Conservation (phyloP, 2,329 filamentous ascomycete species). For the Stagonosporopsis rhizophila region DNA sequence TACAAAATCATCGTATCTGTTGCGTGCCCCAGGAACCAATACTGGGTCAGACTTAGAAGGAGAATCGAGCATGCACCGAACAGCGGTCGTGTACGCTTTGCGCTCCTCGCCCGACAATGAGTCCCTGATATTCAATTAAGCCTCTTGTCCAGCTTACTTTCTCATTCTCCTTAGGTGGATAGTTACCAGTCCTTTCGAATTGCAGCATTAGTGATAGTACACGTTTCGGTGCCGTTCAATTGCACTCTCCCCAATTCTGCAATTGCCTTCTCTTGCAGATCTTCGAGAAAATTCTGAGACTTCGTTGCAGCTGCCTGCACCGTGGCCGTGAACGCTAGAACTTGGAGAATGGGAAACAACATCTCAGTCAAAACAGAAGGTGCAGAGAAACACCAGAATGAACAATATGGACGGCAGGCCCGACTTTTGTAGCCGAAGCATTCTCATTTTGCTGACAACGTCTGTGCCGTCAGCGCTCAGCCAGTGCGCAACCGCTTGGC, state of each 20-base stretch:
- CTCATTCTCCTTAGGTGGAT: background rate
- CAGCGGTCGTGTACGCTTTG: slow-evolving; percentile 28
- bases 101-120: slow-evolving; percentile 13
- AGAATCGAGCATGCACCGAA: slow-evolving; percentile 27
- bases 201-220: slow-evolving; percentile 18
- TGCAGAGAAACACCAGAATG: background rate
- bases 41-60: slow-evolving; percentile 23
- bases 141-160: background rate
- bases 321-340: slow-evolving; percentile 18
- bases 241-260: slow-evolving; percentile 17
- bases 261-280: slow-evolving; percentile 25
- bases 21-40: slow-evolving; percentile 27
- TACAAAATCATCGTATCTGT: slow-evolving; percentile 39
- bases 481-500: background rate
- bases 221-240: slow-evolving; percentile 11
- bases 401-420: background rate
- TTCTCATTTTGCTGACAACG: background rate
- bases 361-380: background rate
- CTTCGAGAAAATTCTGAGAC: slow-evolving; percentile 15
- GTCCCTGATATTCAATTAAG: slow-evolving; percentile 1
- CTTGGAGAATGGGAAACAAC: slow-evolving; percentile 1
- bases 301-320: slow-evolving; percentile 16
- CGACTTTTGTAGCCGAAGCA: background rate
- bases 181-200: slow-evolving; percentile 26
- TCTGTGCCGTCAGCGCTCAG: no score